Evolutionary conservation across 2,329 filamentous ascomycete species (phyloP), one percentile per base, ranked within the genome.

Genomic region (Aspergillus arachidicola): DNA sequence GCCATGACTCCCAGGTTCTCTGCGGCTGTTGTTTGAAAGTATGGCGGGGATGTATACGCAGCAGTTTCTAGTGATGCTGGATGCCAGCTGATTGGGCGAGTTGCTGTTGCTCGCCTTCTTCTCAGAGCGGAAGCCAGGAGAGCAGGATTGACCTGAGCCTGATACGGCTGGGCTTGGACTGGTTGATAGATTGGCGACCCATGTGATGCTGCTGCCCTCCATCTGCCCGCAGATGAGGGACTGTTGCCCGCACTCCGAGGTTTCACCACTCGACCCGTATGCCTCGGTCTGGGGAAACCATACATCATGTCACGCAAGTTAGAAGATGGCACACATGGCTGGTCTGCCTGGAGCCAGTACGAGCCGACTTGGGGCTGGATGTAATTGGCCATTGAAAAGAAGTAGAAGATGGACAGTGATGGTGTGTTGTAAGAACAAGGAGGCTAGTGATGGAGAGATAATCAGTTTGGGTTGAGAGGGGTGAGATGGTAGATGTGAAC

Each of bases 41-140:
- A 70, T 54, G 69, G 66, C 11, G 72, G 65, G 28, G 68, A 67
- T 2, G 71, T 66, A 59, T 73, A 71, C 5, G 68, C 71, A 74
- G 74, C 59, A 71, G 71, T 36, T 72, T 72, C 61, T 77, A 76
- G 62, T 11, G 89, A 86, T 26, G 86, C 85, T 3, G 90, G 89
- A 74, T 93, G 91, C 91, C 91, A 93, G 81, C 90, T 93, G 53
- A 91, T 81, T 6, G 91, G 90, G 48, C 91, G 85, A 58, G 78
- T 78, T 45, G 82, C 76, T 71, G 78, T 78, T 45, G 82, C 76
- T 71, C 78, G 75, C 56, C 55, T 46, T 19, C 59, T 64, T 69
- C 75, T 78, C 45, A 76, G 78, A 57, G 66, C 72, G 28, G 66
- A 73, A 60, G 80, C 73, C 67, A 82, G 71, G 64, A 80, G 62